Evolutionary conservation across 495 filamentous ascomycete species (phyloP).

Genomic region (Tetracladium setigerum): DNA sequence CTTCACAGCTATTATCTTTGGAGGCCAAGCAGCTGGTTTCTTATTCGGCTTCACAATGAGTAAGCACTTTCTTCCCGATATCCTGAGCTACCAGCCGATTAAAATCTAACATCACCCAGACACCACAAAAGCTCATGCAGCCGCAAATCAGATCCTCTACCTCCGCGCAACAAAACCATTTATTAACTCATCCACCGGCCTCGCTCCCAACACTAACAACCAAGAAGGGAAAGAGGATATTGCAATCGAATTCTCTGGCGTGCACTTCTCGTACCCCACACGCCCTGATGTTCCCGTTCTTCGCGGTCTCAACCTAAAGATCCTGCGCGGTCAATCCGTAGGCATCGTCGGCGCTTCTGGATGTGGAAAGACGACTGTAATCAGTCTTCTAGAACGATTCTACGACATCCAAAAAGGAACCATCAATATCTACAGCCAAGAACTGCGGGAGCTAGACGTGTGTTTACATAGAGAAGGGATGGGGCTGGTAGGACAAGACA

Average conservation of each 20-base stretch:
- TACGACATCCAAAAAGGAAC: no score
- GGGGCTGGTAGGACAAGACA: conserved; percentile 47
- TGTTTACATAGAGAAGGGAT: conserved; percentile 52
- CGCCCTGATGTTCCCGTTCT: conserved; percentile 35
- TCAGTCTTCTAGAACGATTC: conserved; percentile 41
- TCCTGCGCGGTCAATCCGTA: conserved; percentile 39
- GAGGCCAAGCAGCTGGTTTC: conserved; percentile 56
- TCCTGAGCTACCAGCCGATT: no score
- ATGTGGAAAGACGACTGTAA: conserved; percentile 46
- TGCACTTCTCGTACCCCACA: conserved; percentile 42
- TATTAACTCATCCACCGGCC: conserved; percentile 3
- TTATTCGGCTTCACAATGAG: conserved; percentile 58
- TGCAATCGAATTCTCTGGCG: conserved; percentile 25
- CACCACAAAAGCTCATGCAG: conserved; percentile 13
- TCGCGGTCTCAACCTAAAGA: conserved; percentile 29
- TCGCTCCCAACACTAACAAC: neutral
- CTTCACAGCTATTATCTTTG: conserved; percentile 51
- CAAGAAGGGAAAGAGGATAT: neutral
- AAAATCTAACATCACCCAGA: no score
- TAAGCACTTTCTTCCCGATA: no score
- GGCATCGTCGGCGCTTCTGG: conserved; percentile 55
- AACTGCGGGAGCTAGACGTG: conserved; percentile 42
- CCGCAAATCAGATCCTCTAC: conserved; percentile 14
- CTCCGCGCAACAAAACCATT: conserved; percentile 16
- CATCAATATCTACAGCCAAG: no score